These are phyloP conservation scores for Amanita pseudoporphyria DNA, from an alignment of 768 basidiomycete species.

Conservation along the genomic window DNA sequence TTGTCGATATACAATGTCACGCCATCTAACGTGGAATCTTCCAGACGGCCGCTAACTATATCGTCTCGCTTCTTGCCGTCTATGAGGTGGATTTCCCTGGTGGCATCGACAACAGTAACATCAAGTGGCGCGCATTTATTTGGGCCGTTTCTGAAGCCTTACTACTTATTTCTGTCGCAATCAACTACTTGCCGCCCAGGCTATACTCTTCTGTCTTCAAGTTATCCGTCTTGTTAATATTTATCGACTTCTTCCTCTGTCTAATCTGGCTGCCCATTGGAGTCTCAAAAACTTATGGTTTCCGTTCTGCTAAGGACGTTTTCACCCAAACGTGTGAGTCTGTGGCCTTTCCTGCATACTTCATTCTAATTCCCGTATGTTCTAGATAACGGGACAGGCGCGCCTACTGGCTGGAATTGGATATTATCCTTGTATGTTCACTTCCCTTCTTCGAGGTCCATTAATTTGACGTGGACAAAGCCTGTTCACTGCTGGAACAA, in stretches of 20 bases:
- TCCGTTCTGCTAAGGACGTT: conserved; percentile 74
- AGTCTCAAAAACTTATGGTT: conserved; percentile 82
- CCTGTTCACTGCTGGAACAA: conserved; percentile 77
- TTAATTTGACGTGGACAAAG: conserved; percentile 22
- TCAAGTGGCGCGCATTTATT: conserved; percentile 81
- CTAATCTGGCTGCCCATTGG: conserved; percentile 91
- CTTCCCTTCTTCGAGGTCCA: background rate
- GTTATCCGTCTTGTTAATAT: conserved; percentile 61
- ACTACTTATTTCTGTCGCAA: conserved; percentile 59
- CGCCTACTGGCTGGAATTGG: conserved; percentile 87
- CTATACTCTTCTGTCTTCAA: conserved; percentile 72
- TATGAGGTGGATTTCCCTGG: conserved; percentile 82
- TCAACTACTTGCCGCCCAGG: conserved; percentile 80
- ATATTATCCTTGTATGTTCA: conserved; percentile 63
- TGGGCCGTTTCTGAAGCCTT: conserved; percentile 77
- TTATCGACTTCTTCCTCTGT: conserved; percentile 83
- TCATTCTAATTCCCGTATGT: background rate
- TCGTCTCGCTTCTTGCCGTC: conserved; percentile 75
- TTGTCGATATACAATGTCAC: background rate
- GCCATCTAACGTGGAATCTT: background rate
- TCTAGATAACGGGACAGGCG: conserved; percentile 82
- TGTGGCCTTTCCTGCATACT: background rate
- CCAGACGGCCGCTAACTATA: conserved; percentile 82
- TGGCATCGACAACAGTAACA: conserved; percentile 54
- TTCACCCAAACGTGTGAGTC: conserved; percentile 71